Evolutionary conservation across 768 basidiomycete genomes (phyloP), one percentile per base, ranked within the genome.

Genomic region (Infundibulicybe gibba): DNA sequence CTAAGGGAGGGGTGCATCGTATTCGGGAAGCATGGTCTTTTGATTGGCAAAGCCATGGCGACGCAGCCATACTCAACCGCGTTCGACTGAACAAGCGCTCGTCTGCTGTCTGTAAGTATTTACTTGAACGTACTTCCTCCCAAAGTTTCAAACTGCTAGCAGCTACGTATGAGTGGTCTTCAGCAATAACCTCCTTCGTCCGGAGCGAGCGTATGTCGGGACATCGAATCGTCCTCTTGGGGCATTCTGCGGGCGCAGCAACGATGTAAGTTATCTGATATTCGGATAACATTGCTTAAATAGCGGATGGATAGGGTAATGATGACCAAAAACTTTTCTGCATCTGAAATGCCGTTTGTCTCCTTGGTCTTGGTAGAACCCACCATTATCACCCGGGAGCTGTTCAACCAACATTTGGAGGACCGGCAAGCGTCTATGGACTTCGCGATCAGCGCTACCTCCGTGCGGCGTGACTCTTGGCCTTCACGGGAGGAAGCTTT

Each of bases 1-100:
- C 19, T 2, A 61, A 61, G 48, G 41, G 40, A 21, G 40, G 44
- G 11, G 40, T 34, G 1, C 48, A 49, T 32, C 55, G 44, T 8
- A 58, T 79, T 16, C 65, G 69, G 2, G 76, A 79, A 49, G 74
- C 70, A 1, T 78, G 75, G 73, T 61, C 72, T 0, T 70, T 79
- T 44, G 77, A 80, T 54, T 73, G 72, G 68, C 75, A 71, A 46
- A 77, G 64, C 20, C 74, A 76, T 41, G 77, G 78, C 15, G 74
- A 77, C 38, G 66, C 75, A 6, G 75, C 72, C 12, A 50, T 74
- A 0, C 52, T 76, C 20, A 80, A 80, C 51, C 57, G 52, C 6
- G 59, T 61, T 5, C 47, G 57, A 1, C 52, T 77, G 33, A 49
- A 57, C 42, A 32, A 45, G 2, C 64, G 68, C 12, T 51, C 59